A percentile compares a stretch with the other conserved stretches of the same genome.
phyloP scores from a whole-genome alignment of 805 yeast species.

The Cyberlindnera bimundalis region DNA sequence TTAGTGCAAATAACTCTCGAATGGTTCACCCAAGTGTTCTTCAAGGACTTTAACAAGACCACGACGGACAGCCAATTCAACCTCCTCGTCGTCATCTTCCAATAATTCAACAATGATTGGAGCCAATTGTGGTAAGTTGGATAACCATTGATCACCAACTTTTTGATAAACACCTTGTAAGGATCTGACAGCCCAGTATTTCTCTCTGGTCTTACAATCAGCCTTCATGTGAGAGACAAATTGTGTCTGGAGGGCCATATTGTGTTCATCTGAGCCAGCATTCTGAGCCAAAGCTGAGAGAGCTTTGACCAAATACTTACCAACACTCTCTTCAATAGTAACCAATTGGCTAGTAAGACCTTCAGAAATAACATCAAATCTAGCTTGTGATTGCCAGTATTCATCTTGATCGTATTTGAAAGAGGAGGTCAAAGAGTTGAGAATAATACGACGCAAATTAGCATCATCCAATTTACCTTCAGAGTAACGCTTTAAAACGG shows the following conservation, averaged over 20 bases:
- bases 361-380: constrained; percentile 70
- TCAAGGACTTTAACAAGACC: constrained; percentile 91
- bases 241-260: constrained; percentile 65
- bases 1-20: constrained; percentile 69
- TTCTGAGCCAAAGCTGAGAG: constrained; percentile 70
- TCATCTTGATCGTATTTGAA: constrained; percentile 90
- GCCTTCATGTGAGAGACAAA: constrained; percentile 68
- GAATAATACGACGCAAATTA: constrained; percentile 66
- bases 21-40: constrained; percentile 89
- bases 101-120: constrained; percentile 93
- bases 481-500: constrained; percentile 49
- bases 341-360: constrained; percentile 64
- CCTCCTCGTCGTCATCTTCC: constrained; percentile 94
- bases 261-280: constrained; percentile 69
- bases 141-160: constrained; percentile 93
- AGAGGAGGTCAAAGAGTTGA: constrained; percentile 72
- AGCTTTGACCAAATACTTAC: constrained; percentile 77
- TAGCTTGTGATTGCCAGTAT: constrained; percentile 85
- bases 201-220: constrained; percentile 51
- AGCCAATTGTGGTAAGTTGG: constrained; percentile 86
- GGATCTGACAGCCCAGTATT: constrained; percentile 76
- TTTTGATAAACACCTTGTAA: constrained; percentile 81
- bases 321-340: constrained; percentile 68
- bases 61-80: constrained; percentile 85
- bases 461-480: constrained; percentile 41